phyloP scores from a whole-genome alignment of 106 monocot species.

The Dendrobium officinale region DNA sequence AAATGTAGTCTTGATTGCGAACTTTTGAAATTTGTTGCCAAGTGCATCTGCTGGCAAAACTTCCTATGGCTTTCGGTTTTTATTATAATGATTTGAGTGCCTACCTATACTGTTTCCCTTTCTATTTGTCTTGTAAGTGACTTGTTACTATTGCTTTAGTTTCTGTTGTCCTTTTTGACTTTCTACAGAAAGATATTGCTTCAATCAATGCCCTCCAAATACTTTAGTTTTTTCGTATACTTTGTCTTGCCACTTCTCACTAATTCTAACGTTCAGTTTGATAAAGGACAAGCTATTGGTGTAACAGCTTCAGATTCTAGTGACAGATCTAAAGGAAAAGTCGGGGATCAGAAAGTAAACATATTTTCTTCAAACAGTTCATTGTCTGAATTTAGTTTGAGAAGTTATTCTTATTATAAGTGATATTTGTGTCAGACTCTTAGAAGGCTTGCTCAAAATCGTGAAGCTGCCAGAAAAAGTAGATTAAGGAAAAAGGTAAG shows the following conservation, averaged over 20 bases:
- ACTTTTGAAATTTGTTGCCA: neutral
- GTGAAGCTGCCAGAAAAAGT: constrained; percentile 91
- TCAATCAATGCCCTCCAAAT: neutral
- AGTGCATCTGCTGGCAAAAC: neutral
- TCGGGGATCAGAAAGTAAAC: constrained; percentile 10
- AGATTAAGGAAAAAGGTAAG: constrained; percentile 80
- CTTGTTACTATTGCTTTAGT: neutral
- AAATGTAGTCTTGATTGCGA: neutral
- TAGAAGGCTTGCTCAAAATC: constrained; percentile 87
- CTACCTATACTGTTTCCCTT: neutral
- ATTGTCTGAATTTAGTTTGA: neutral
- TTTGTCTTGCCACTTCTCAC: neutral
- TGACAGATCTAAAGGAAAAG: constrained; percentile 14
- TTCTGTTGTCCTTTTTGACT: neutral
- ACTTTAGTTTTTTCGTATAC: neutral
- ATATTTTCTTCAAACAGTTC: neutral
- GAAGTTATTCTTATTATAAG: neutral
- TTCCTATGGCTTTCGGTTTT: neutral
- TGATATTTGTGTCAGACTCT: constrained; percentile 27
- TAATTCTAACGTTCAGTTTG: constrained; percentile 11
- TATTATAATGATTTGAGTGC: neutral
- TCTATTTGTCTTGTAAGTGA: neutral
- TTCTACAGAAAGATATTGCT: neutral
- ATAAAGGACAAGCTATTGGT: constrained; percentile 6
- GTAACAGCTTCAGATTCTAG: constrained; percentile 11